Evolutionary conservation across 179 eudicot species (phyloP), one percentile per base, ranked within the genome.

Genomic region (Spergularia azorica): DNA sequence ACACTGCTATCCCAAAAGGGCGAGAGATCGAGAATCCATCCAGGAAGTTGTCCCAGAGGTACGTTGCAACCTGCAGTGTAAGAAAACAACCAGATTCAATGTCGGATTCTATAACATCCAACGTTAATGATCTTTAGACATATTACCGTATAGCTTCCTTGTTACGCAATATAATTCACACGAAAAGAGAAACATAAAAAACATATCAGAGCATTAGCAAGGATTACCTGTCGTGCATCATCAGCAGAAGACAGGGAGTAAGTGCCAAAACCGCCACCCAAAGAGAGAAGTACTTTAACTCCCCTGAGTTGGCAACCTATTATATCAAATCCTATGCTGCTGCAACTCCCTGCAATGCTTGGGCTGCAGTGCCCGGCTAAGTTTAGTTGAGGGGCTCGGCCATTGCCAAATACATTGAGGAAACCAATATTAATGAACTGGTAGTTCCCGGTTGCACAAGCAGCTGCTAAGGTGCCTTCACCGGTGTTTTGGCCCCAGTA

Each of bases 401-500:
- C 83, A 26, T 79, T 83, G 5, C 89, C 90, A 60, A 89, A 87
- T 14, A 52, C 73, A 54, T 84, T 10, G 3, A 86, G 84, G 81
- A 87, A 89, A 46, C 82, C 84, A 21, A 87, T 26, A 73, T 59
- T 77, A 3, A 87, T 69, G 38, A 59, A 78, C 11, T 75, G 72
- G n/a, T 89, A 89, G 71, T 89, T 84, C 15, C 86, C 80, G 10
- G 86, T 79, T 48, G 76, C 79, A 75, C 89, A 89, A 5, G 93
- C 79, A 51, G 82, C 86, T 0, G 66, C 73, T 18, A 84, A 72
- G 63, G 81, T 86, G 58, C 93, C 89, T 77, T 89, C 86, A 32
- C 80, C 64, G 15, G 85, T 82, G 54, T 88, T 82, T 74, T 87
- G 86, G 65, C 88, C 90, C 90, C 89, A 87, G 66, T 88, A 88